These are phyloP conservation scores for Camellia japonica DNA, from an alignment of 148 eudicot species.

Conservation along the genomic window DNA sequence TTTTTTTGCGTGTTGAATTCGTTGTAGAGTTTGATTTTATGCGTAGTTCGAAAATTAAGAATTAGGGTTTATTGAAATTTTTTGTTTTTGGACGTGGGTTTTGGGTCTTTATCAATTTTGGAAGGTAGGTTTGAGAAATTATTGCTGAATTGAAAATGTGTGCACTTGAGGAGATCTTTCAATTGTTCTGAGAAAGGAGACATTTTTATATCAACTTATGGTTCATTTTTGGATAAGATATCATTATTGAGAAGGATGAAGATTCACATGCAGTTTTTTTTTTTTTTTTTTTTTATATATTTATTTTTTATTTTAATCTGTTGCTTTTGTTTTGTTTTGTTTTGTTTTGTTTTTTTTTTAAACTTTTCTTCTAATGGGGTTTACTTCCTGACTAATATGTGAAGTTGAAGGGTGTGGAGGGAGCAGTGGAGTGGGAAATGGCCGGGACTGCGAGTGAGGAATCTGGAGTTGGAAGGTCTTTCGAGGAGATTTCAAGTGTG, in stretches of 20 bases:
- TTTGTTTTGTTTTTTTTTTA: too few relatives aligned
- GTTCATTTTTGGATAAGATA: not conserved
- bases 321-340: too few relatives aligned
- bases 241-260: too few relatives aligned
- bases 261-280: not conserved
- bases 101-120: not conserved
- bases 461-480: constrained; percentile 53
- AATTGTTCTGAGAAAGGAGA: constrained; percentile 5
- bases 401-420: constrained; percentile 37
- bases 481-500: constrained; percentile 51
- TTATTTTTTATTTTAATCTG: too few relatives aligned
- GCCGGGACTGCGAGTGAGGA: constrained; percentile 67
- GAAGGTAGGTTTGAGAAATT: not conserved
- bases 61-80: constrained; percentile 40
- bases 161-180: not conserved
- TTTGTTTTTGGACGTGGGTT: constrained; percentile 7
- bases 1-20: not conserved
- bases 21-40: not conserved
- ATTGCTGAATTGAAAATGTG: not conserved
- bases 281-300: too few relatives aligned
- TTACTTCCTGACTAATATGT: constrained; percentile 30
- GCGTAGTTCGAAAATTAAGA: not conserved
- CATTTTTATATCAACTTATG: not conserved
- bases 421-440: constrained; percentile 45
- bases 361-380: not conserved